Evolutionary conservation across 768 basidiomycete species (phyloP), one percentile per base, ranked within the genome.

Genomic region (Hygrophorus pudorinus): DNA sequence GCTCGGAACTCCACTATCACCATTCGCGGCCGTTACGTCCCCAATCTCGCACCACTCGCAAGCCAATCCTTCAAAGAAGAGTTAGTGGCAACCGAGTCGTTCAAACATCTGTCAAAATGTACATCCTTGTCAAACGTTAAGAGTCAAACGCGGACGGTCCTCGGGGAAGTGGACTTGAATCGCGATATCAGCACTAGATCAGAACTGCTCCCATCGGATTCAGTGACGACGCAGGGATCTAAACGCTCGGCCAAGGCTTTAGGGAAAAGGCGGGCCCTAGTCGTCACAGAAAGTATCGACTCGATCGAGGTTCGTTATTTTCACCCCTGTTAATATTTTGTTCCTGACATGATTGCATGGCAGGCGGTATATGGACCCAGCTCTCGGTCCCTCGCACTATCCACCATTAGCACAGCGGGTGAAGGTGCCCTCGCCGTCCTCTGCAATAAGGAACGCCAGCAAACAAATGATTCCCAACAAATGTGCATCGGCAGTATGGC

Each of bases 41-140:
- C 36, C 10, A 36, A 32, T 30, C 48, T 55, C 2, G 36, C 47
- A 21, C 51, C 57, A 2, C 52, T 54, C 3, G 53, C 53, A 10
- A 55, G 54, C 32, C 47, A 53, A 28, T 45, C 46, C 2, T 48
- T 53, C 41, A 55, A 51, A 24, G 38, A 53, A 29, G 52, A 57
- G 37, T 41, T 54, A 1, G 47, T 32, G 4, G 40, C 51, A 10
- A 45, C 44, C 30, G 35, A 48, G 12, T 52, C 45, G 13, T 45
- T 42, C 42, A 21, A 48, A 44, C 47, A 36, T 20, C 21, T 36
- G 18, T 24, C 24, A 7, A 24, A 24, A 24, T 7, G 24, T 24
- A 24, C 24, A 24, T 33, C 41, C 33, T 27, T 31, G 4, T 28
- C 40, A n/a, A 56, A 45, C 39, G 9, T 10, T 12, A 35, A 42